phyloP scores from a whole-genome alignment of 805 yeast species.

The Ogataea allantospora region DNA sequence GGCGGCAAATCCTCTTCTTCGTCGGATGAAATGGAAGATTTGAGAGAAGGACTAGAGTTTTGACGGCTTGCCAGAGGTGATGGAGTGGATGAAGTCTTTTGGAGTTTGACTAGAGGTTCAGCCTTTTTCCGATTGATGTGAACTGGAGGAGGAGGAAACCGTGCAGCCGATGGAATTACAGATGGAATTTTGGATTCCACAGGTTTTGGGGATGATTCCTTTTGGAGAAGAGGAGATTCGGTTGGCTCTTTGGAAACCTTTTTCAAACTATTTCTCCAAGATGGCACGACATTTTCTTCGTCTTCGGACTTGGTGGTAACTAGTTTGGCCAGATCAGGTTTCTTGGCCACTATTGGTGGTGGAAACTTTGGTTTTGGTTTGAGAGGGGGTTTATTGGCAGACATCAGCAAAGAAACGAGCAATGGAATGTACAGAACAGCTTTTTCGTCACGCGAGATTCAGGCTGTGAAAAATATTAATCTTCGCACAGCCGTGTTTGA shows the following conservation, averaged over 20 bases:
- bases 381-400: constrained; percentile 31
- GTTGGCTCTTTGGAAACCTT: constrained; percentile 2
- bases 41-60: neutral
- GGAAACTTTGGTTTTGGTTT: constrained; percentile 36
- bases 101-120: constrained; percentile 1
- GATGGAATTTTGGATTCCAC: neutral
- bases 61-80: constrained; percentile 1
- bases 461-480: constrained; percentile 7
- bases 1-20: constrained; percentile 8
- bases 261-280: constrained; percentile 7
- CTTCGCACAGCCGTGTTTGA: constrained; percentile 13
- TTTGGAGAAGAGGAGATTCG: neutral
- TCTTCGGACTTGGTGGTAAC: neutral
- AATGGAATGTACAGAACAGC: constrained; percentile 4
- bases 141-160: constrained; percentile 24
- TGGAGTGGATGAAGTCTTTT: constrained; percentile 13
- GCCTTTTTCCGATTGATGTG: constrained; percentile 14
- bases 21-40: constrained; percentile 5
- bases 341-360: constrained; percentile 27
- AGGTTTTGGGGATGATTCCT: neutral
- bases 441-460: constrained; percentile 1
- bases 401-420: constrained; percentile 11
- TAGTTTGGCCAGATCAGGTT: constrained; percentile 20
- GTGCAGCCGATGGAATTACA: neutral
- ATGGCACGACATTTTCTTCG: constrained; percentile 3